Evolutionary conservation across 2,329 filamentous ascomycete species (phyloP).

Genomic region (Phyllosticta paracitricarpa): DNA sequence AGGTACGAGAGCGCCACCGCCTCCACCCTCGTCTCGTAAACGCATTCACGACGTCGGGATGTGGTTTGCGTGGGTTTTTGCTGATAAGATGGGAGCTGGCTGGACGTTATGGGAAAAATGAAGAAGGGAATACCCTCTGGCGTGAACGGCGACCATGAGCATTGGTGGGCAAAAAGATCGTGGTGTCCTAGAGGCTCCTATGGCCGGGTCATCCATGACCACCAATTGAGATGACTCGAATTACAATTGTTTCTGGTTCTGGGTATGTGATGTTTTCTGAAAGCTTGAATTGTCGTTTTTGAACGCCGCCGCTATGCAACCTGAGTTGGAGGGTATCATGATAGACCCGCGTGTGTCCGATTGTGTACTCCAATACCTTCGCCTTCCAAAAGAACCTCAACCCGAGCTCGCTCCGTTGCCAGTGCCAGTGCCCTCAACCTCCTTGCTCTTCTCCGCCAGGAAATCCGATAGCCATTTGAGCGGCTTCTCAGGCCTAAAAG

Average conservation of each 20-base stretch:
- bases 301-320: conserved; percentile 13
- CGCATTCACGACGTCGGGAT: conserved; percentile 13
- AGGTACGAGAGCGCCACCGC: conserved; percentile 98
- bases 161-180: not conserved
- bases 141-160: not conserved
- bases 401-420: not conserved
- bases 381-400: not conserved
- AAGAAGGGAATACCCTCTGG: not conserved
- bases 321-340: conserved; percentile 1
- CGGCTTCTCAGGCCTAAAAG: conserved; percentile 37
- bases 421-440: conserved; percentile 32
- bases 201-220: not conserved
- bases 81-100: not conserved
- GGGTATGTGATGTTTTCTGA: not conserved
- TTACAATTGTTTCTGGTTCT: conserved; percentile 5
- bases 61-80: not conserved
- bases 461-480: conserved; percentile 40
- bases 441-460: conserved; percentile 36
- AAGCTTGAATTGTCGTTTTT: not conserved
- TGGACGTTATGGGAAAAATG: not conserved
- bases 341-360: not conserved
- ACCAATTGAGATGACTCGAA: not conserved
- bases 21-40: conserved; percentile 85
- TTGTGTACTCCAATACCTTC: too few species aligned
- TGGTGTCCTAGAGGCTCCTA: not conserved